Base-by-base conservation (phyloP, 2,329 filamentous ascomycete genomes). In the Exophiala dermatitidis region DNA sequence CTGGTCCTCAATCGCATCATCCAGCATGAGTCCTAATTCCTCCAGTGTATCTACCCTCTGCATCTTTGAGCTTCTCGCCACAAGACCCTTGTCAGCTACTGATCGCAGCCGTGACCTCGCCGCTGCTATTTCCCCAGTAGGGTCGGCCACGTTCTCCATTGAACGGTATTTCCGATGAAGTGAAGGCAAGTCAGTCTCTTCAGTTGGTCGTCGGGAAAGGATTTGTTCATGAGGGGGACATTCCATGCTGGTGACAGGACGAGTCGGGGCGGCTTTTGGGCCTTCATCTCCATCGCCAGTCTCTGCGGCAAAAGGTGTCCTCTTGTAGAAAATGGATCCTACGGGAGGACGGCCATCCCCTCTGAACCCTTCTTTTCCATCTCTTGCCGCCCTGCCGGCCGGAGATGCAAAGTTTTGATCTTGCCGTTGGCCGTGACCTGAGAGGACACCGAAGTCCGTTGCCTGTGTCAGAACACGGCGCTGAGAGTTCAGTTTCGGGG, bases 11-110 rank as follows among this genome's bases (percentile, higher is more conserved):
- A 63, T 59, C 6, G 61, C 61, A 56, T 62, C 48, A 48, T 64
- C 60, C 43, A 64, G 41, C 62, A 63, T 62, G 32, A 48, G 49
- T 26, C 58, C 57, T 36, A 64, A 48, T 45, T 64, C 60, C 47
- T 56, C 58, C 50, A 64, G 40, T 26, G 58, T 58, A 8, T 54
- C 38, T 28, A 52, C 42, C 26, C 58, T 54, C 4, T 32, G 40
- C 44, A 4, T 47, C 38, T 48, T 49, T 26, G 38, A 30, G 48
- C 34, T 34, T 19, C 36, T 51, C 26, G 38, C 38, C 41, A 26
- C 47, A 12, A 37, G 40, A 44, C 41, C 48, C 31, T 49, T 46
- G 48, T 58, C 46, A 46, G 45, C 33, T 33, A 56, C 44, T 12
- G 56, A 52, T 32, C 53, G 45, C 50, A 62, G 50, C 12, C 58